Evolutionary conservation across 257 asterid genomes (phyloP).

Genomic region (Handroanthus guayacan): DNA sequence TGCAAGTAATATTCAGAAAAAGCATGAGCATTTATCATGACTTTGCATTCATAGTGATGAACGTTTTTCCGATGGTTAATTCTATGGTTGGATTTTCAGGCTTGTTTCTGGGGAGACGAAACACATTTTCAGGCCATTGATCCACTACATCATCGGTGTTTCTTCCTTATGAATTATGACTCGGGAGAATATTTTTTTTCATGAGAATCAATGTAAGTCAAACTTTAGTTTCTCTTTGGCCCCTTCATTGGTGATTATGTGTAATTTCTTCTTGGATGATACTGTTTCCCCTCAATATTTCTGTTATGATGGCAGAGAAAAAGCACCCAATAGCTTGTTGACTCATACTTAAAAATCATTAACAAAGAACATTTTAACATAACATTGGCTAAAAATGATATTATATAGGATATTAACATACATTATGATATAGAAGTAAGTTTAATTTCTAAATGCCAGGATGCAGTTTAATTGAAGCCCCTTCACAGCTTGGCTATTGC

Average conservation of each 20-base stretch:
- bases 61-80: conserved; percentile 29
- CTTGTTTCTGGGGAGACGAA: conserved; percentile 24
- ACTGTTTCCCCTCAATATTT: background rate
- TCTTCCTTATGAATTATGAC: conserved; percentile 34
- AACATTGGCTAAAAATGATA: background rate
- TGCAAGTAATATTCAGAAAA: conserved; percentile 50
- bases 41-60: conserved; percentile 37
- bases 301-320: too few relatives aligned
- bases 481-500: conserved; percentile 53
- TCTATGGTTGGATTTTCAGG: conserved; percentile 40
- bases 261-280: background rate
- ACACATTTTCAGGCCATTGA: conserved; percentile 12
- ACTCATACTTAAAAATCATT: background rate
- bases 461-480: background rate
- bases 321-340: too few relatives aligned
- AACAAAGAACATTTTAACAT: background rate
- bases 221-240: background rate
- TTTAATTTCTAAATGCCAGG: background rate
- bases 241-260: background rate
- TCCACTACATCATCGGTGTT: conserved; percentile 42
- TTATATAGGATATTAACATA: background rate
- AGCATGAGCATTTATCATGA: conserved; percentile 39
- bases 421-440: background rate
- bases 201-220: conserved; percentile 6
- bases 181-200: background rate